Conservation (phyloP, 2,329 filamentous ascomycete genomes). For the Diplocarpon rosae region DNA sequence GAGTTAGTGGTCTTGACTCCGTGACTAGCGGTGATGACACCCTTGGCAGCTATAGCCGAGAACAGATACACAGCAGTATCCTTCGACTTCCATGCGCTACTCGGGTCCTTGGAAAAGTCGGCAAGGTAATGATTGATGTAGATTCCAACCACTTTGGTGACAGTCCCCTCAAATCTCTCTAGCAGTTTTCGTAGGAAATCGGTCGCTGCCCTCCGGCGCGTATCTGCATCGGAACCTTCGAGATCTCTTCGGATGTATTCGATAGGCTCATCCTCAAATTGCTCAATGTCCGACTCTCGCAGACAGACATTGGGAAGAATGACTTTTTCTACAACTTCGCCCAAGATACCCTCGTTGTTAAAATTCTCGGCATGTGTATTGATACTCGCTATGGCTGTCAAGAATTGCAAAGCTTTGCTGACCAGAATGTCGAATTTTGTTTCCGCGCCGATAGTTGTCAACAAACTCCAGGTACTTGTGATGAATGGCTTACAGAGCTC, state of each 20-base stretch:
- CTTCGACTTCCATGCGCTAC: constrained; percentile 85
- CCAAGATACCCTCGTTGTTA: constrained; percentile 68
- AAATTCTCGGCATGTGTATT: constrained; percentile 72
- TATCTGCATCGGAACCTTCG: constrained; percentile 93
- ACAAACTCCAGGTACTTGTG: constrained; percentile 77
- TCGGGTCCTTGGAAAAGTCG: constrained; percentile 56
- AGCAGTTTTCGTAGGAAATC: constrained; percentile 87
- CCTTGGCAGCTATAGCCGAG: constrained; percentile 87
- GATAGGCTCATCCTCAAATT: constrained; percentile 97
- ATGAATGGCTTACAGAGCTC: constrained; percentile 74
- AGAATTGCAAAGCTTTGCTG: constrained; percentile 86
- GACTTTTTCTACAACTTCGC: constrained; percentile 89
- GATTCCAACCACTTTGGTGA: constrained; percentile 75
- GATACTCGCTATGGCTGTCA: constrained; percentile 78
- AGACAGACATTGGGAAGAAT: constrained; percentile 87
- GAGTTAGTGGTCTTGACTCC: constrained; percentile 86
- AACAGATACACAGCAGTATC: constrained; percentile 98
- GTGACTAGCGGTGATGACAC: constrained; percentile 72
- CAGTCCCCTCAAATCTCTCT: constrained; percentile 74
- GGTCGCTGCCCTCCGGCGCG: constrained; percentile 79
- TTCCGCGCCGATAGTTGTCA: constrained; percentile 76
- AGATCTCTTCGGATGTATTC: constrained; percentile 94
- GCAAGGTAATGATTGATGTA: constrained; percentile 80
- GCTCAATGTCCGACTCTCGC: constrained; percentile 84
- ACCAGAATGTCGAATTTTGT: constrained; percentile 92